Evolutionary conservation across 805 yeast species (phyloP), one percentile per base, ranked within the genome.

Genomic region (Yarrowia bubula): DNA sequence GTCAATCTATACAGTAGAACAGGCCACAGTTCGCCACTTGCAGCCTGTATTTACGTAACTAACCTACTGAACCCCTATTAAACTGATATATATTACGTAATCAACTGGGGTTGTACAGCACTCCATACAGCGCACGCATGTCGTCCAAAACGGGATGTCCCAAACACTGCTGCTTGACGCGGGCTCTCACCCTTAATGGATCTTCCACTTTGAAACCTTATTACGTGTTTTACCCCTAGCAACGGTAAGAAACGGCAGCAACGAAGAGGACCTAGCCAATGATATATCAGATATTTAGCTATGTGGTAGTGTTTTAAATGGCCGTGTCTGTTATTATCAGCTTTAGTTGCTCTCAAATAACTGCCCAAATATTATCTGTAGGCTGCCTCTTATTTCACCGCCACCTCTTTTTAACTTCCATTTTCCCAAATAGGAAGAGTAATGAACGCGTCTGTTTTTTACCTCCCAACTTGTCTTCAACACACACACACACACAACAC

Each of bases 351-450:
- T 5, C 3, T 22, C 3, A 22, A 22, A 22, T 3, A 22, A 22
- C 3, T 22, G 5, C 28, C 28, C 3, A 3, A 3, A 22, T 22
- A 22, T 22, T 22, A 3, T 22, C 28, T 22, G 28, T 5, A 5
- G 3, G 28, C 28, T 22, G 28, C 4, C n/a, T 35, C 7, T 35
- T 41, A 41, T 43, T 43, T 15, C 5, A 11, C 10, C 22, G 3
- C 13, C n/a, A n/a, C 32, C 47, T 9, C 10, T 2, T 17, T 9
- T 33, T 15, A 32, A 15, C 53, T 32, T 35, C n/a, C n/a, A 38
- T 14, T 22, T 7, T 35, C 61, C 47, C 61, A 31, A 55, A n/a
- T 55, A 55, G 61, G 61, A 55, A 55, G 39, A 55, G 47, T 55
- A 55, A 55, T 38, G 46, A 41, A 51, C 58, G 58, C 58, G 58